A percentile compares a stretch with the other conserved stretches of the same genome.
Conservation (phyloP, 768 basidiomycete genomes). For the Rhizopogon roseolus region DNA sequence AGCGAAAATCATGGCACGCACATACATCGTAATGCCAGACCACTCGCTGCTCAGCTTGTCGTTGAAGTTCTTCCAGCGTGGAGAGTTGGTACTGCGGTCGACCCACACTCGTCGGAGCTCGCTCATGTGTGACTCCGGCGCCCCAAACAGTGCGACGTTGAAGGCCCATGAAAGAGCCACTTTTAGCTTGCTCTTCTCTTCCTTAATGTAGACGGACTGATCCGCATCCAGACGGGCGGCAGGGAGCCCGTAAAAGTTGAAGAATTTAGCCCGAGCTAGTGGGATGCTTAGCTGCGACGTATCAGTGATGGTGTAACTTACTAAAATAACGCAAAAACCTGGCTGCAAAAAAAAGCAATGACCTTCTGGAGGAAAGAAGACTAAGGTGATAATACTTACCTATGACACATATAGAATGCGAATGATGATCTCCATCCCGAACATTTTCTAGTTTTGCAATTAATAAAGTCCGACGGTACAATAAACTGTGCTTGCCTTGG, state of each 20-base stretch:
- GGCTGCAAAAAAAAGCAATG: constrained; percentile 23
- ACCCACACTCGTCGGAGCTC: constrained; percentile 39
- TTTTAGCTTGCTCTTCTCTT: constrained; percentile 1
- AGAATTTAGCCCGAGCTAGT: constrained; percentile 29
- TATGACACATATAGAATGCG: constrained; percentile 1
- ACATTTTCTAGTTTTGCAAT: background rate
- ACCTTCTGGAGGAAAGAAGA: background rate
- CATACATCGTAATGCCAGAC: constrained; percentile 44
- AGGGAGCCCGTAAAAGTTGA: constrained; percentile 44
- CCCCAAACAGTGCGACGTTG: constrained; percentile 32
- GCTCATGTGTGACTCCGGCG: constrained; percentile 38
- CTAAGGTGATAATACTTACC: background rate
- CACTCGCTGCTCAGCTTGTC: constrained; percentile 38
- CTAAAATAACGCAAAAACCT: constrained; percentile 41
- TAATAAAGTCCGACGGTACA: background rate
- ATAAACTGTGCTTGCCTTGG: background rate
- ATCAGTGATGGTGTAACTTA: constrained; percentile 12
- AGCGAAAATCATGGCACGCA: constrained; percentile 16
- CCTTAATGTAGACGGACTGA: constrained; percentile 30
- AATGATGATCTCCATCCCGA: background rate
- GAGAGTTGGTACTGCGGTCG: constrained; percentile 33
- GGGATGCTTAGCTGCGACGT: constrained; percentile 7
- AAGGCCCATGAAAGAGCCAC: constrained; percentile 9
- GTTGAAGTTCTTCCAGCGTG: constrained; percentile 36
- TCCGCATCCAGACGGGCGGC: constrained; percentile 40